A percentile compares a stretch with the other conserved stretches of the same genome.
phyloP scores from a whole-genome alignment of 768 basidiomycete genomes.

The Kwoniella heveanensis region DNA sequence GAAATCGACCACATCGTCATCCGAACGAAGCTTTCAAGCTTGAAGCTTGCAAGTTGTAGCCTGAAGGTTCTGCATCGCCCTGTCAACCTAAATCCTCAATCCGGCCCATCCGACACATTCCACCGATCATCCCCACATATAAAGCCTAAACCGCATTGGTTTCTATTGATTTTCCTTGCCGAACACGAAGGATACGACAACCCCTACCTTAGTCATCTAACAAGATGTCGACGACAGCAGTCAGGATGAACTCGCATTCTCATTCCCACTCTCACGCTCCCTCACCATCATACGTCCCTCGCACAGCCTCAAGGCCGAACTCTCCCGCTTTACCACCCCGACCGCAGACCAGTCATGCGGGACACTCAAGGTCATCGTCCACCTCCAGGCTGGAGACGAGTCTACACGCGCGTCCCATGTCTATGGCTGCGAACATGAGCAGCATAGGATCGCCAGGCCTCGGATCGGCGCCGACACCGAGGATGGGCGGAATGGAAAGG shows the following conservation, averaged over 20 bases:
- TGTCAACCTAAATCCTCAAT: too few relatives aligned
- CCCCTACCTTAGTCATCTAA: background rate
- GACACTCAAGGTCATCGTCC: conserved; percentile 22
- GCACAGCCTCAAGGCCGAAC: conserved; percentile 10
- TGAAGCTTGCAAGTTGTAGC: too few relatives aligned
- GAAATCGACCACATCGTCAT: too few relatives aligned
- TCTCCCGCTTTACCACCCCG: conserved; percentile 22
- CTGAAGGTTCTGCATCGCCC: too few relatives aligned
- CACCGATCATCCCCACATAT: too few relatives aligned
- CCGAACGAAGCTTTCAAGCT: too few relatives aligned
- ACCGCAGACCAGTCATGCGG: conserved; percentile 14
- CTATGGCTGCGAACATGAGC: background rate
- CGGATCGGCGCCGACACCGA: conserved; percentile 17
- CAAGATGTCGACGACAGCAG: conserved; percentile 29
- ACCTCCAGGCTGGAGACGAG: conserved; percentile 20
- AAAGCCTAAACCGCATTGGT: too few relatives aligned
- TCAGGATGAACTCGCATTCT: conserved; percentile 8
- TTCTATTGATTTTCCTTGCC: too few relatives aligned
- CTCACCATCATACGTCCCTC: conserved; percentile 31
- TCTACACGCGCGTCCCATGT: background rate
- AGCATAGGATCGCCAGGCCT: background rate
- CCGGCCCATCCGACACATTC: too few relatives aligned
- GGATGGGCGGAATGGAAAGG: conserved; percentile 26
- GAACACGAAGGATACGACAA: too few relatives aligned
- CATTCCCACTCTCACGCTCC: conserved; percentile 11